phyloP scores from a whole-genome alignment of 371 early-diverging fungal genomes.

The Haplosporangium sp. region DNA sequence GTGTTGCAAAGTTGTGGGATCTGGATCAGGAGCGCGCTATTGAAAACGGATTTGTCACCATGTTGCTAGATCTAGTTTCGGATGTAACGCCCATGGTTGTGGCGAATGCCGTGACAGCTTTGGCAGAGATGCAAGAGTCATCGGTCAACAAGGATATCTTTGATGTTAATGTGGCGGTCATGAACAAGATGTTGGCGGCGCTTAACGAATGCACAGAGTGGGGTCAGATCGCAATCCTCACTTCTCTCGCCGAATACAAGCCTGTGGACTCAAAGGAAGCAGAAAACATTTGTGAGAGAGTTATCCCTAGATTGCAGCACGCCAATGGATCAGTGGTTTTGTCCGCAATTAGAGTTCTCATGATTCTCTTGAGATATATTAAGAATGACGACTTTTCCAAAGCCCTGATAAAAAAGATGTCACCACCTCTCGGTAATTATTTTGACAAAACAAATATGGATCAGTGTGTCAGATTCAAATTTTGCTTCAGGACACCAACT shows the following conservation, averaged over 20 bases:
- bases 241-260: constrained; percentile 76
- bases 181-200: constrained; percentile 92
- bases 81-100: constrained; percentile 96
- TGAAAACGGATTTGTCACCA: constrained; percentile 87
- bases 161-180: constrained; percentile 80
- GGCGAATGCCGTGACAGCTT: constrained; percentile 95
- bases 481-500: background rate
- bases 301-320: constrained; percentile 94
- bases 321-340: constrained; percentile 96
- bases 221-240: constrained; percentile 47
- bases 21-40: constrained; percentile 78
- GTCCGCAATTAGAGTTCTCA: constrained; percentile 86
- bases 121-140: constrained; percentile 93
- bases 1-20: constrained; percentile 87
- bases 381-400: constrained; percentile 75
- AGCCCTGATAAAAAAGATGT: constrained; percentile 82
- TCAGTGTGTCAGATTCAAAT: too few relatives aligned
- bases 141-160: constrained; percentile 81
- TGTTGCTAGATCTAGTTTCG: constrained; percentile 88
- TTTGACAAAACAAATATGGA: too few relatives aligned
- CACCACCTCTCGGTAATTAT: constrained; percentile 86
- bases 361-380: constrained; percentile 93
- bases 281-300: constrained; percentile 90
- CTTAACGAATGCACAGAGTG: constrained; percentile 92
- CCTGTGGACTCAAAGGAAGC: constrained; percentile 91